Base-by-base conservation (phyloP, 768 basidiomycete species). In the Sistotremastrum suecicum region DNA sequence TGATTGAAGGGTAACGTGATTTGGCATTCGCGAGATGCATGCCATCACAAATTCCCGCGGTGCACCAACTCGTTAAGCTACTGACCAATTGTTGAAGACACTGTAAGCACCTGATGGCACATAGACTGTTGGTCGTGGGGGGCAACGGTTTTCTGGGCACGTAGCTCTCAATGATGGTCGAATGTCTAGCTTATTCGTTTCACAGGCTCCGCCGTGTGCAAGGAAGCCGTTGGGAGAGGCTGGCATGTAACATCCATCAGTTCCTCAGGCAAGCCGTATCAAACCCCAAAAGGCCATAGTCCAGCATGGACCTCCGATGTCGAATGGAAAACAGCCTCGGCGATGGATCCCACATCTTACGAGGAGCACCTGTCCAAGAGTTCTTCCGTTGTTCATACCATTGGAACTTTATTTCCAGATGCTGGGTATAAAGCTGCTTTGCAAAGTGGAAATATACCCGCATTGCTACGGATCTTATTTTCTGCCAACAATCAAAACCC, bases 81-180 rank as follows among this genome's bases (percentile, higher is more conserved):
- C 20, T 20, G 2, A 20, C 20, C 20, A 20, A 20, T 20, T 20
- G 20, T 20, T 20, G 20, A 20, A 20, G 20, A 20, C 20, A 20
- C 20, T 20, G 20, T 20, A 20, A 20, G 20, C 20, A 20, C 20
- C 20, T 20, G 20, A 50, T 68, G 28, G 46, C 68, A 44, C 73
- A 68, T 45, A 82, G 70, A 56, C 72, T 97, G 35, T 76, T 97
- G n/a, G 89, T 99, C 37, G 75, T 98, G 1, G 95, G 95, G n/a
- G 95, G 95, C 39, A 95, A 95, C 66, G 95, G 95, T 4, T 98
- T 95, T 67, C 78, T 99, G 56, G 94, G 92, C 85, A 52, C 49
- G 65, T 48, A 7, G n/a, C 20, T 30, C 29, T 48, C 44, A 39
- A 32, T 28, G 3, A 39, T 12, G 28, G 28, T 8, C 11, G 30